Base-by-base conservation (phyloP, 2,329 filamentous ascomycete genomes). In the Aspergillus texensis region DNA sequence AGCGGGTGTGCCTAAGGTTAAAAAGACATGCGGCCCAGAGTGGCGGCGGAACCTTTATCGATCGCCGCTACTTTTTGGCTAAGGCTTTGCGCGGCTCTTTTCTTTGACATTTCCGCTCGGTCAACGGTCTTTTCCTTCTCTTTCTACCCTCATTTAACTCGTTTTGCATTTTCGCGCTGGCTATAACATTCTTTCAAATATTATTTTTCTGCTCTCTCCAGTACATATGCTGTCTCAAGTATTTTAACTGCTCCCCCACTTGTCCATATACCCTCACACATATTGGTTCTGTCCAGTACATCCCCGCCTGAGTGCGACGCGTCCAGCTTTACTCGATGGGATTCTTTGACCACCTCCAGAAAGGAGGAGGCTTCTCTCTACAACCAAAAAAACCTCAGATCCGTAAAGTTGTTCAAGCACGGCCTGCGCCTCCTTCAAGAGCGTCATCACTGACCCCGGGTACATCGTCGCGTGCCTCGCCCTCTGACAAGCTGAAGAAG, bases 321-420 rank as follows among this genome's bases (percentile, higher is more conserved):
- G 41, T 26, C 62, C 45, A 58, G 54, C 58, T 57, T 58, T 62
- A 43, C 70, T 65, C 65, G 62, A 81, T 80, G 79, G 78, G 78
- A 57, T 80, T 80, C 69, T 81, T 81, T 69, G 79, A 81, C 65
- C 77, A 80, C 65, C 74, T 81, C 64, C 78, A 80, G 62, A 80
- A 80, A 72, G 78, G 77, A 74, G 78, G 77, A 65, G 73, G 71
- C 39, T 79, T 79, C 59, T 77, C 77, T 45, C 71, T 81, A 57
- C 78, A 79, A 61, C 70, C 78, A 46, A 76, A 80, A 61, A 80
- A 77, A 46, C 69, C 77, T 30, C 77, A 80, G 63, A 77, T 81
- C 21, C 78, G 79, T 63, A 79, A 79, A 69, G 75, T 81, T 52
- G 77, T 77, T 32, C 76, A 80, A 63, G 67, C 74, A 61, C 75